Percentiles rank a stretch among this genome's conserved stretches.
Evolutionary conservation across 352 stramenopile species (phyloP).

Genomic region (Phytophthora rubi): DNA sequence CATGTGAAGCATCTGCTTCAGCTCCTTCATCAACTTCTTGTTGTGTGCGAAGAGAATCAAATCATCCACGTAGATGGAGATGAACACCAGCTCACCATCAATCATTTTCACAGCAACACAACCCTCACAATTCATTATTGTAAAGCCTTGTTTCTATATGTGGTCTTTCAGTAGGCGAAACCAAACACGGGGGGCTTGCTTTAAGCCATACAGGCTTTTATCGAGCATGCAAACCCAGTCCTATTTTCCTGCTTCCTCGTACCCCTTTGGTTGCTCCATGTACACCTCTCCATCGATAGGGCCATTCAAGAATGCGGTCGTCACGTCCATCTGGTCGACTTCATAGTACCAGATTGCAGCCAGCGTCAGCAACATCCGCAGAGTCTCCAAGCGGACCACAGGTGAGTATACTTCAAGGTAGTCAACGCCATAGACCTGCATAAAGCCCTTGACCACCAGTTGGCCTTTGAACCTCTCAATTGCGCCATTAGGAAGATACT

Average conservation of each 20-base stretch:
- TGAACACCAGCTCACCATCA: too few species aligned
- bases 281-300: too few species aligned
- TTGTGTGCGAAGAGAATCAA: too few species aligned
- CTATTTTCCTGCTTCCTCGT: too few species aligned
- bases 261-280: too few species aligned
- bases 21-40: too few species aligned
- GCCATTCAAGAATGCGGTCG: slow-evolving; percentile 23
- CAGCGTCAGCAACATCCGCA: slow-evolving; percentile 1
- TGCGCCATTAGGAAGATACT: not conserved
- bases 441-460: not conserved
- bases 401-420: not conserved
- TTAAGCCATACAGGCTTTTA: slow-evolving; percentile 2
- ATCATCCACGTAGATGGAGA: too few species aligned
- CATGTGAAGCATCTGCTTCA: not conserved
- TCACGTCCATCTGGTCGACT: slow-evolving; percentile 14
- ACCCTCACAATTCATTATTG: slow-evolving; percentile 19
- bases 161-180: slow-evolving; percentile 21
- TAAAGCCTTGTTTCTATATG: slow-evolving; percentile 23
- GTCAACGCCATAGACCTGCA: not conserved
- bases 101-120: slow-evolving; percentile 26
- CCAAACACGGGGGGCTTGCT: slow-evolving; percentile 34
- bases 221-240: too few species aligned
- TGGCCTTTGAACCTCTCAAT: slow-evolving; percentile 6
- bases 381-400: not conserved
- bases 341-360: slow-evolving; percentile 18